Evolutionary conservation across 257 asterid genomes (phyloP).

Genomic region (Ehretia macrophylla): DNA sequence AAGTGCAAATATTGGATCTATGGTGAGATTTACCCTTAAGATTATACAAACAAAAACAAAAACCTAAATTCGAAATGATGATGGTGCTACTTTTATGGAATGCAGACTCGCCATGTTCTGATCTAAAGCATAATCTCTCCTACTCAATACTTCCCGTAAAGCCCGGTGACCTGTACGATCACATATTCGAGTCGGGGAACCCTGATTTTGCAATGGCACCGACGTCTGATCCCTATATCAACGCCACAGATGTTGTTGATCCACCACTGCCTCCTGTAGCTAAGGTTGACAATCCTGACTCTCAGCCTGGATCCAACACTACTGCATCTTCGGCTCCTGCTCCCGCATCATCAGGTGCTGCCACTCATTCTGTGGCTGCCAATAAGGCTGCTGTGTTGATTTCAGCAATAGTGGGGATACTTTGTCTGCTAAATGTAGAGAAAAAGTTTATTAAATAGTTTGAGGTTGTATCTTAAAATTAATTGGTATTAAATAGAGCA

Average conservation of each 20-base stretch:
- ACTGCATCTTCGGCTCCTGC: background rate
- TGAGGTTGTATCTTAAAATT: too few species aligned
- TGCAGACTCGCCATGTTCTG: constrained; percentile 1
- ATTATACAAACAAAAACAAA: too few species aligned
- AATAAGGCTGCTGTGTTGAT: background rate
- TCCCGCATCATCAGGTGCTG: background rate
- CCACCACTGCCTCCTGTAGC: constrained; percentile 5
- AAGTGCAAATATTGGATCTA: too few species aligned
- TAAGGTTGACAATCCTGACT: background rate
- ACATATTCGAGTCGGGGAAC: background rate
- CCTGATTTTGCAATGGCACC: background rate
- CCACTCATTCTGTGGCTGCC: background rate
- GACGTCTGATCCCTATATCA: background rate
- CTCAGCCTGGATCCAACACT: background rate
- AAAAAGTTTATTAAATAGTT: too few species aligned
- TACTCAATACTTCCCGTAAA: background rate
- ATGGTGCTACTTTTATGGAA: background rate
- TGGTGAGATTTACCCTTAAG: too few species aligned
- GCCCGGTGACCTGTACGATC: background rate
- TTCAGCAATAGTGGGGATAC: constrained; percentile 33
- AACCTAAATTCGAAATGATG: too few species aligned
- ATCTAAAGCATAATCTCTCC: background rate
- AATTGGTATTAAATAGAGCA: too few species aligned
- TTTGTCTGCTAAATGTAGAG: background rate
- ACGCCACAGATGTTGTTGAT: background rate